A percentile compares a stretch with the other conserved stretches of the same genome.
phyloP scores from a whole-genome alignment of 805 yeast genomes.

The Kazachstania taianensis region DNA sequence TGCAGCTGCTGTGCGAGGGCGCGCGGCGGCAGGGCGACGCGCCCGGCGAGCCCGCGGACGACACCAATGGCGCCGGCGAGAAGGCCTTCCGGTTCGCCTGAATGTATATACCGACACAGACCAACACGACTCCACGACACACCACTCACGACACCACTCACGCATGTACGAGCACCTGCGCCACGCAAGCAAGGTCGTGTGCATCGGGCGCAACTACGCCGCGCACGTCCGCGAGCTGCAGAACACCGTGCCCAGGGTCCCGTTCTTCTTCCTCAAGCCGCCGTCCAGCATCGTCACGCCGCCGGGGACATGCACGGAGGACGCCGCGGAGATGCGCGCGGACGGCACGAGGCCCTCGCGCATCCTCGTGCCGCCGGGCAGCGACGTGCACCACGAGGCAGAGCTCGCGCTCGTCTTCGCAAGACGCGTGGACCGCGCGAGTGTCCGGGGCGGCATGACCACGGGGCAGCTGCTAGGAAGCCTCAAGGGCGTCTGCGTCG shows the following conservation, averaged over 20 bases:
- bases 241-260: conserved; percentile 71
- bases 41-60: conserved; percentile 16
- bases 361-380: conserved; percentile 73
- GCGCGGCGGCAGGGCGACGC: conserved; percentile 21
- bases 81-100: no score
- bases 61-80: no score
- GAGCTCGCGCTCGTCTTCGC: conserved; percentile 78
- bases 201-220: conserved; percentile 96
- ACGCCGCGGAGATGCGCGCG: conserved; percentile 18
- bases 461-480: conserved; percentile 62
- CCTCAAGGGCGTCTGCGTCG: conserved; percentile 79
- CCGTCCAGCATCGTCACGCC: conserved; percentile 57
- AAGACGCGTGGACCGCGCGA: conserved; percentile 42
- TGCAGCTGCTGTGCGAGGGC: conserved; percentile 15
- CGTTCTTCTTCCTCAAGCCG: conserved; percentile 91
- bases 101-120: no score
- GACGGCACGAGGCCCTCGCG: conserved; percentile 49
- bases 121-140: no score
- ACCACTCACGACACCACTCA: conserved; percentile 9
- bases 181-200: conserved; percentile 67
- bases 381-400: conserved; percentile 80
- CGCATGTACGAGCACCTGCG: conserved; percentile 48
- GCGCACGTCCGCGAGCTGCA: conserved; percentile 89
- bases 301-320: conserved; percentile 11
- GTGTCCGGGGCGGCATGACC: conserved; percentile 43